Base-by-base conservation (phyloP, 495 filamentous ascomycete genomes). In the Penicillium coprophilum region DNA sequence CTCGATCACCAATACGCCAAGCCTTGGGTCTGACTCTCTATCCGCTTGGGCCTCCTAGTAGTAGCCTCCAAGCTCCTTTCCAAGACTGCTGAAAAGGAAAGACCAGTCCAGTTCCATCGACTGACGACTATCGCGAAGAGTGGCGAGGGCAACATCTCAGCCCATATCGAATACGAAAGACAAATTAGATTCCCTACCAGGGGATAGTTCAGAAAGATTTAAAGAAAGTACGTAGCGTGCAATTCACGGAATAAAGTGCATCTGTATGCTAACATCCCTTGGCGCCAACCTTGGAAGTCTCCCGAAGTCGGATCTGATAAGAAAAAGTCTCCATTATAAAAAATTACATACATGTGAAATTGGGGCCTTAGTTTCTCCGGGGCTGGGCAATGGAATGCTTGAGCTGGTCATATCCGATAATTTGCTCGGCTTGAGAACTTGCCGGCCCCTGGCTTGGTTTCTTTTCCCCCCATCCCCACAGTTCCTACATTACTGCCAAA, bases 61-160 rank as follows among this genome's bases (percentile, higher is more conserved):
- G 15, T 28, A 24, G 27, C 3, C 7, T 23, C 34, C 28, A n/a
- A 3, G 3, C 15, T 13, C 11, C 32, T 21, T 23, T 5, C 34
- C 20, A 27, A 50, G 32, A 39, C 34, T 19, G 23, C n/a, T 9
- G 32, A 50, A 10, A 19, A 8, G 20, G 13, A 23, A 39, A 6
- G 23, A 5, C 23, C 9, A 23, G 24, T 39, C 23, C 9, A 23
- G 24, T 39, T 39, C n/a, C 13, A 4, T 10, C 12, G 24, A 27
- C 12, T 27, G 24, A 27, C n/a, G 12, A 7, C 2, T 70, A 47
- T 77, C 74, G 23, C 67, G 66, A n/a, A 75, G 61, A n/a, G 70
- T 66, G 44, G 72, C 74, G 10, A 73, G 71, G 15, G 76, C 61
- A 46, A 76, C 62, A 41, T 61, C 53, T 27, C 72, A 63, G 41